Conservation (phyloP, 768 basidiomycete genomes). For the Suillus luteus region DNA sequence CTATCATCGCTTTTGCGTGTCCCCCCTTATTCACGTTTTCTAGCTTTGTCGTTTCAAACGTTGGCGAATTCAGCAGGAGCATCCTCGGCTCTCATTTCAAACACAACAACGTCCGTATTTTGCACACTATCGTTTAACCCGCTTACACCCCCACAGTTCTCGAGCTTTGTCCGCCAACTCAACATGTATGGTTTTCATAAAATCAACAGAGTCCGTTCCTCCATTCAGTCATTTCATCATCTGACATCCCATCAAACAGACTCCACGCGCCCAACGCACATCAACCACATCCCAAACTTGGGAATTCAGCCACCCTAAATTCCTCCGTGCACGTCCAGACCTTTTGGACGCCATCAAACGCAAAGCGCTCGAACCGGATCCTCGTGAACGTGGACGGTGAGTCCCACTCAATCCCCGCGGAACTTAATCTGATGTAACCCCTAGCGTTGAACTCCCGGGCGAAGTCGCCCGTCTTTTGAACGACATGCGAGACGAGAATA, state of each 20-base stretch:
- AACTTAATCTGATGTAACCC: constrained; percentile 30
- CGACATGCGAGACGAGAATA: constrained; percentile 74
- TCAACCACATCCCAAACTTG: constrained; percentile 81
- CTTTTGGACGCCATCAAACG: constrained; percentile 85
- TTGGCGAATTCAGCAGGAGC: constrained; percentile 82
- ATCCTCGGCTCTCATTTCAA: constrained; percentile 88
- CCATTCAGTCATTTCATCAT: neutral
- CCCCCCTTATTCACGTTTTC: neutral
- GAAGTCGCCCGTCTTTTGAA: constrained; percentile 60
- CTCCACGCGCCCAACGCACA: constrained; percentile 81
- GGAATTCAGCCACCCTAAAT: constrained; percentile 90
- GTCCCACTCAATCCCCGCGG: neutral
- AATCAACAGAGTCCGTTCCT: constrained; percentile 71
- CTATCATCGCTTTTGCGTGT: neutral
- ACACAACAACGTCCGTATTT: constrained; percentile 75
- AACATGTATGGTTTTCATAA: constrained; percentile 98
- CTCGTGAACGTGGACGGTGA: constrained; percentile 41
- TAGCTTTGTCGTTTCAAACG: constrained; percentile 83
- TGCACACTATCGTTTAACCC: neutral
- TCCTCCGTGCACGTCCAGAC: constrained; percentile 78
- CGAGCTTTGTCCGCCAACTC: constrained; percentile 90
- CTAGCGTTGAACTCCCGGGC: constrained; percentile 78
- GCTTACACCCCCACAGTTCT: constrained; percentile 57
- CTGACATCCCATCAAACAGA: constrained; percentile 39
- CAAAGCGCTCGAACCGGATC: constrained; percentile 82